Conservation (phyloP, 768 basidiomycete species). For the Tremella yokohamensis region DNA sequence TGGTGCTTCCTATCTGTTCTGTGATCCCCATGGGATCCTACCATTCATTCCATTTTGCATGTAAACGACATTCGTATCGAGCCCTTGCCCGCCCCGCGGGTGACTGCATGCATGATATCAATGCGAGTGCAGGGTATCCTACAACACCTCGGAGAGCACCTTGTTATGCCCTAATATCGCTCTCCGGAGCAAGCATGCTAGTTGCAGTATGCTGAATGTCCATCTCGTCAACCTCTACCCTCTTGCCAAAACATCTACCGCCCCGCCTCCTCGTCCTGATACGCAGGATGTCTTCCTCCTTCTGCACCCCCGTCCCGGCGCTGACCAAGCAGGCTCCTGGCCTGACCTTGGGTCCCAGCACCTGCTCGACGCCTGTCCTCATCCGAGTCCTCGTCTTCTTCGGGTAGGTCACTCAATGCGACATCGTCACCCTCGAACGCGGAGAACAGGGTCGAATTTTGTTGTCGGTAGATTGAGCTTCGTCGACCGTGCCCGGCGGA, state of each 20-base stretch:
- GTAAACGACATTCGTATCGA: too few species aligned
- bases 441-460: slow-evolving; percentile 67
- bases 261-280: slow-evolving; percentile 14
- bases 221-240: not conserved
- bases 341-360: not conserved
- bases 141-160: too few species aligned
- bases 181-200: too few species aligned
- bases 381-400: slow-evolving; percentile 62
- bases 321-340: slow-evolving; percentile 18
- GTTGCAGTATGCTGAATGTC: too few species aligned
- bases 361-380: slow-evolving; percentile 40
- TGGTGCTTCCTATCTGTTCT: too few species aligned
- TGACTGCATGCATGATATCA: too few species aligned
- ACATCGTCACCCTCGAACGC: slow-evolving; percentile 63
- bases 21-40: too few species aligned
- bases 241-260: slow-evolving; percentile 2
- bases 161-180: too few species aligned
- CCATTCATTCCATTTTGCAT: too few species aligned
- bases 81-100: too few species aligned
- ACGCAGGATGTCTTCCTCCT: slow-evolving; percentile 39
- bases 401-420: slow-evolving; percentile 63
- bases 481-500: slow-evolving; percentile 62
- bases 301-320: slow-evolving; percentile 10
- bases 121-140: too few species aligned
- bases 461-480: slow-evolving; percentile 64